A percentile compares a stretch with the other conserved stretches of the same genome.
Evolutionary conservation across 2,329 filamentous ascomycete genomes (phyloP).

Genomic region (Madurella fahalii): DNA sequence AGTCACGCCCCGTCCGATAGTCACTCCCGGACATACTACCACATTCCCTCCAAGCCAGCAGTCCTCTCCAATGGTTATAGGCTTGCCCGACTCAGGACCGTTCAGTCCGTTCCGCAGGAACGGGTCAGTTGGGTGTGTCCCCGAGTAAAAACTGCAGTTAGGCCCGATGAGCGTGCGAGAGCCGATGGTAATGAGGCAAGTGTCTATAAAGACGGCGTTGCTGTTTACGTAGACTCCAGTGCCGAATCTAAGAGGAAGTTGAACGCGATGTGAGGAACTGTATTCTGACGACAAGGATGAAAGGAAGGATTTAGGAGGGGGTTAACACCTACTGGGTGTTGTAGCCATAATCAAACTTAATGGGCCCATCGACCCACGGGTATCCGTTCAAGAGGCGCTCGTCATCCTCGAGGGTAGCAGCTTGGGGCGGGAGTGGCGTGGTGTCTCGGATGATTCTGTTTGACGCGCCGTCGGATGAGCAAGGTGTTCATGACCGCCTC

Average conservation of each 20-base stretch:
- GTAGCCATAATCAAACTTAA: slow-evolving; percentile 73
- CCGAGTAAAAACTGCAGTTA: slow-evolving; percentile 71
- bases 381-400: slow-evolving; percentile 59
- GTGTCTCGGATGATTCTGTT: slow-evolving; percentile 59
- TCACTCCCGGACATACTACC: slow-evolving; percentile 70
- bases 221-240: slow-evolving; percentile 70
- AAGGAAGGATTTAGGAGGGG: neutral
- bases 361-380: slow-evolving; percentile 66
- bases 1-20: slow-evolving; percentile 67
- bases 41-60: slow-evolving; percentile 75
- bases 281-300: neutral
- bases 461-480: neutral
- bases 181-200: slow-evolving; percentile 69
- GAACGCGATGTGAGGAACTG: neutral
- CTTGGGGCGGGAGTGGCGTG: slow-evolving; percentile 57
- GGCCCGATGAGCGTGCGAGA: slow-evolving; percentile 74
- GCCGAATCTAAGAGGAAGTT: slow-evolving; percentile 47
- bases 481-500: too few species aligned
- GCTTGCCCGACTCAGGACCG: slow-evolving; percentile 70
- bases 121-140: slow-evolving; percentile 73
- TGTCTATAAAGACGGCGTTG: slow-evolving; percentile 73
- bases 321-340: slow-evolving; percentile 54
- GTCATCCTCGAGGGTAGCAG: slow-evolving; percentile 57
- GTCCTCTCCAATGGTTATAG: slow-evolving; percentile 74
- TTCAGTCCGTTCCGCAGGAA: slow-evolving; percentile 66